These are phyloP conservation scores for Yarrowia divulgata DNA, from an alignment of 805 yeast species.

Conservation along the genomic window DNA sequence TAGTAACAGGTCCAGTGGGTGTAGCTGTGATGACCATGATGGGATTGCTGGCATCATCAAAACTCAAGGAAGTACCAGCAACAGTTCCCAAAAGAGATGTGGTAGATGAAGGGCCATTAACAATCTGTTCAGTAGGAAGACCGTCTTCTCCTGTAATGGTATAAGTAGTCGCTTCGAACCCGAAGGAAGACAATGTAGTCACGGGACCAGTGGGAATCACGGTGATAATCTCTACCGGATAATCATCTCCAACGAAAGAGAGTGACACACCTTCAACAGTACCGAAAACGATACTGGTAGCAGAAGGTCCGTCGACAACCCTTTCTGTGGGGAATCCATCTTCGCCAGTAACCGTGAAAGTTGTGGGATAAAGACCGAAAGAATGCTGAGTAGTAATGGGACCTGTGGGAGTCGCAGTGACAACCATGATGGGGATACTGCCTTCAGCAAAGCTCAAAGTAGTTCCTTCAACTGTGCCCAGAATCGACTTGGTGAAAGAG, in stretches of 20 bases:
- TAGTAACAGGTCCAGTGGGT: constrained; percentile 1
- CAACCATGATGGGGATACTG: neutral
- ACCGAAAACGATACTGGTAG: no score
- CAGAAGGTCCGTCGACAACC: no score
- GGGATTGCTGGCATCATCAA: neutral
- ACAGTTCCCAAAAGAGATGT: neutral
- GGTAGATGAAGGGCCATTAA: neutral
- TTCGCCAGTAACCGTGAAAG: no score
- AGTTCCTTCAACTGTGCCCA: neutral
- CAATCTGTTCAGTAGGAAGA: neutral
- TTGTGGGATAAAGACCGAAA: no score
- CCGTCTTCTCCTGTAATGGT: neutral
- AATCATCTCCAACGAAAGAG: no score
- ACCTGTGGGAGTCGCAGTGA: neutral
- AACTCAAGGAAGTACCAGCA: neutral
- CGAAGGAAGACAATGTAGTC: neutral
- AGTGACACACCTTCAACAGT: no score
- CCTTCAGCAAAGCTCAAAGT: neutral
- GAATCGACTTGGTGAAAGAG: neutral
- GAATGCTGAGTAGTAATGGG: no score
- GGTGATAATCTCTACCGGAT: no score
- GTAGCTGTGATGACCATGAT: neutral
- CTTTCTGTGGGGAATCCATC: no score
- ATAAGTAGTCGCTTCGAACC: neutral
- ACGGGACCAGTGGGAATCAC: neutral